Percentiles rank a stretch among this genome's conserved stretches.
Conservation (phyloP, 2,329 filamentous ascomycete genomes). For the Xylaria sp. region DNA sequence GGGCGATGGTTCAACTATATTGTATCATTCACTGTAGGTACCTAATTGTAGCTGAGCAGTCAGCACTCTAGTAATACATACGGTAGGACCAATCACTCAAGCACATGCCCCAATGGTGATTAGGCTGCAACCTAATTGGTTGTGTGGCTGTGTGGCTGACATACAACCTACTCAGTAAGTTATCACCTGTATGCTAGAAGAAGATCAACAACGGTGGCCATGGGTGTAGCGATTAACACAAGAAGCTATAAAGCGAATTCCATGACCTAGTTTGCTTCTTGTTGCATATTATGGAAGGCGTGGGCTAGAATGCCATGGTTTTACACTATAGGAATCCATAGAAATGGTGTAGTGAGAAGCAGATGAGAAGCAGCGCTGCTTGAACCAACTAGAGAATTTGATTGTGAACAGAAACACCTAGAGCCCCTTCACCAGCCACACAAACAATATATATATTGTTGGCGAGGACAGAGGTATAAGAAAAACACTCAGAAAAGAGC, state of each 20-base stretch:
- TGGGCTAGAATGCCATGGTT: neutral
- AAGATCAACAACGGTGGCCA: no score
- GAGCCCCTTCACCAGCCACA: neutral
- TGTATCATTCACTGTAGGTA: no score
- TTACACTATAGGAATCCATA: neutral
- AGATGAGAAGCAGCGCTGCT: neutral
- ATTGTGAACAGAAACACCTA: neutral
- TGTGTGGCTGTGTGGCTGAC: constrained; percentile 2
- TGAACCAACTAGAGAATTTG: neutral
- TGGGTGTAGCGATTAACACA: no score
- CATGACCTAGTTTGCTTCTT: no score
- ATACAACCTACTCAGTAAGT: neutral
- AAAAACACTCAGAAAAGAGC: neutral
- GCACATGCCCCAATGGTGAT: constrained; percentile 28
- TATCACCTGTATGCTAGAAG: neutral
- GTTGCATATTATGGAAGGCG: no score
- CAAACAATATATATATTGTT: neutral
- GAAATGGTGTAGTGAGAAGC: constrained; percentile 3
- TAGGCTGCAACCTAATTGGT: constrained; percentile 4
- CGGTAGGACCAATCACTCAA: constrained; percentile 27
- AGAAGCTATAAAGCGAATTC: no score
- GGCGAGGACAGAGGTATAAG: neutral
- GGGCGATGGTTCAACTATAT: no score
- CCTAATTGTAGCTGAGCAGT: constrained; percentile 24
- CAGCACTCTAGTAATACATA: constrained; percentile 22